Conservation (phyloP, 2,329 filamentous ascomycete species). For the Talaromyces sp. region DNA sequence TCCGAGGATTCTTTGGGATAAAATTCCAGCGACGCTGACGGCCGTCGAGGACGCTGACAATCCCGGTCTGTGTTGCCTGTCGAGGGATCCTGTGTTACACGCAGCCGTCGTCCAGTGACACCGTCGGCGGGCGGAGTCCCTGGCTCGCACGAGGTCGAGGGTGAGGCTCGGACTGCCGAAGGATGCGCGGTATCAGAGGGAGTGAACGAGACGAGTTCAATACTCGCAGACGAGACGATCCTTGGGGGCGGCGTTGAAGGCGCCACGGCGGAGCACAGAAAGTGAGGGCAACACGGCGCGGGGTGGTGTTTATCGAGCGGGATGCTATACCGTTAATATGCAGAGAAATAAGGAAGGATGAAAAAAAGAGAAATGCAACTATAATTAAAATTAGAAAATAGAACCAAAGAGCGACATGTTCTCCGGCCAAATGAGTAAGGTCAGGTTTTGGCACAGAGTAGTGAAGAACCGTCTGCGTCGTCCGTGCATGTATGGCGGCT, state of each 20-base stretch:
- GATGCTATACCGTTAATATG: not conserved
- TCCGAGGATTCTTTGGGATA: too few species aligned
- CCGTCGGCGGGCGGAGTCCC: not conserved
- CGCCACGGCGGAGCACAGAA: constrained; percentile 18
- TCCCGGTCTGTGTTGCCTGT: not conserved
- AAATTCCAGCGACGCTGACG: too few species aligned
- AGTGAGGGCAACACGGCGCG: not conserved
- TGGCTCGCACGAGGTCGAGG: not conserved
- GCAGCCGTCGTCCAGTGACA: not conserved
- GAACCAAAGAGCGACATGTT: not conserved
- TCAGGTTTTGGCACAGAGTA: not conserved
- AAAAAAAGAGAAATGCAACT: not conserved
- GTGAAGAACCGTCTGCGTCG: not conserved
- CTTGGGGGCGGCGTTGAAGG: constrained; percentile 10
- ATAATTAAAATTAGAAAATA: not conserved
- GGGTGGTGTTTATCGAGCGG: not conserved
- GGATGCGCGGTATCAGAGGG: not conserved
- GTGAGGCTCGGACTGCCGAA: not conserved
- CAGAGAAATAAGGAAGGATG: not conserved
- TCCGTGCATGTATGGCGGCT: not conserved
- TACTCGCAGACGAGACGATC: constrained; percentile 14
- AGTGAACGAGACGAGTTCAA: constrained; percentile 29
- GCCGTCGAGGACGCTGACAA: not conserved
- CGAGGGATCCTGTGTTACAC: constrained; percentile 7
- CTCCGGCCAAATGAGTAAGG: not conserved